Evolutionary conservation across 108 stramenopile species (phyloP), one percentile per base, ranked within the genome.

Genomic region (Hondaea fermentalgiana): DNA sequence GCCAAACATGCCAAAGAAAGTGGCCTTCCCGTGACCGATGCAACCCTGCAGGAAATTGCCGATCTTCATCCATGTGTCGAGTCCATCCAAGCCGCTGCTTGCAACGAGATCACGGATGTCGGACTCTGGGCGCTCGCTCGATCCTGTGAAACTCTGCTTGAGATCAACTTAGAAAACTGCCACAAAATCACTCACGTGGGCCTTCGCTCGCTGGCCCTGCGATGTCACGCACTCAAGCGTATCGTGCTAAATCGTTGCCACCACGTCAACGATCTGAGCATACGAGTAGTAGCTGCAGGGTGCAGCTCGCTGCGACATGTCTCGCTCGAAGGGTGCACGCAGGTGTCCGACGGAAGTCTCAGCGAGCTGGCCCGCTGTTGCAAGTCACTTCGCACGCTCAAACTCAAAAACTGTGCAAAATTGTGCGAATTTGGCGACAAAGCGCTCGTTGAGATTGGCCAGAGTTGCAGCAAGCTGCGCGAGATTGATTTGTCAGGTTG

Each of bases 41-140:
- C 76, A 12, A 83, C 76, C 0, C 4, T 83, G 51, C 76, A 83
- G 23, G 76, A 83, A 45, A 47, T 83, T 12, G 76, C 76, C 16
- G 76, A 83, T 23, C n/a, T 83, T 12, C 76, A 83, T 23, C 76
- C 76, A 25, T 6, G 45, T 23, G 76, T 83, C 6, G 76, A 55
- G 51, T 21, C 23, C 17, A 47, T 83, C 49, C 6, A n/a, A 6
- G 49, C 51, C n/a, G 49, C 49, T 19, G 76, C 16, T 8, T 83
- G 76, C 76, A 83, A 83, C 76, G 76, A 53, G 28, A 83, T 83
- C n/a, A 83, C 76, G 6, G 76, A 83, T 35, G 76, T 83, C 6
- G 76, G 76, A 14, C 51, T 83, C 25, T 83, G 76, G 76, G 76
- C 76, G n/a, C 76, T 83, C 17, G 76, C 76, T 21, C 45, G 76